Base-by-base conservation (phyloP, 139 green algal genomes). In the Chlorella vulgaris region DNA sequence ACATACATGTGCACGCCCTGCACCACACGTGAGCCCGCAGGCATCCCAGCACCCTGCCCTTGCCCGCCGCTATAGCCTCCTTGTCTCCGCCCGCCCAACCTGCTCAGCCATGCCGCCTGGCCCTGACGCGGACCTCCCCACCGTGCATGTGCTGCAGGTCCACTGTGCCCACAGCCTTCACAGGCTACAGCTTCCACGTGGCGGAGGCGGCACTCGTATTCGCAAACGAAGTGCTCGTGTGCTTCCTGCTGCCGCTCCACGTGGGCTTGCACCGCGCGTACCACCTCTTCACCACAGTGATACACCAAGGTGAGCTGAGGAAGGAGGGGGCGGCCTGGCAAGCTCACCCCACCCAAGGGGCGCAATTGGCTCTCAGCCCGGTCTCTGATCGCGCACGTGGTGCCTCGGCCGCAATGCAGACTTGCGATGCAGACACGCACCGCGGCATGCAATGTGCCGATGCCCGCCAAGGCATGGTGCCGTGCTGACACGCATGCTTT, bases 131-230 rank as follows among this genome's bases (percentile, higher is more conserved):
- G 47, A 24, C 31, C 53, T 33, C 22, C 2, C 6, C 24, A 5
- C n/a, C 33, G 18, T 31, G 28, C 0, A 26, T 19, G 19, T 4
- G 28, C 8, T 84, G 68, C 90, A 96, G 92, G 80, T 96, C 94
- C 15, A 88, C 51, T 3, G 86, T 85, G 1, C 94, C 94, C 15
- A 94, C 88, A 5, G 86, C 94, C 4, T 97, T 96, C 81, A 93
- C 91, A 1, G 94, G 94, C 31, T 98, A 98, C 83, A 90, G 81
- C 78, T 97, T 98, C 84, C 94, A 97, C 79, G 40, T 90, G 28
- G 29, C 90, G 5, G 94, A 98, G 83, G 94, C 93, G 0, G 40
- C 88, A 1, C 86, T 98, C 3, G 94, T 98, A 61, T 98, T 98
- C 91, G 90, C 92, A 21, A 97, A 98, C 82, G 94, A 97, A 84